Percentiles rank a stretch among this genome's conserved stretches.
Conservation (phyloP, 176 grass and related monocot species). For the Hordeum vulgare region DNA sequence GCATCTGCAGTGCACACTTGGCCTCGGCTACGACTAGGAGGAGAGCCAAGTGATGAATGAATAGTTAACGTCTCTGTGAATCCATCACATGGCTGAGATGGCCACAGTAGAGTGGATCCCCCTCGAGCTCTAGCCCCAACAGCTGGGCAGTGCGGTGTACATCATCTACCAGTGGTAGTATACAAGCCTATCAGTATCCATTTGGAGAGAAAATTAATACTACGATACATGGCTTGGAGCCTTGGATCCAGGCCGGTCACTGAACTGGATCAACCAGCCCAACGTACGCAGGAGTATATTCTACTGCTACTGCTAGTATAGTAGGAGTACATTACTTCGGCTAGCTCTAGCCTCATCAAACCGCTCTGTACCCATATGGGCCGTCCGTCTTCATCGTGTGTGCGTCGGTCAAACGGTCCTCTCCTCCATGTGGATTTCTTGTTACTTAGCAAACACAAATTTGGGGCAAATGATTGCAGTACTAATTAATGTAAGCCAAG, state of each 20-base stretch:
- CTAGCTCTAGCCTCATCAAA: background rate
- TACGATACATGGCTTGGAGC: background rate
- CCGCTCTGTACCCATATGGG: background rate
- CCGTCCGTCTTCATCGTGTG: background rate
- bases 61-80: background rate
- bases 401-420: background rate
- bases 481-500: background rate
- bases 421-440: background rate
- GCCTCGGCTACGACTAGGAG: too few relatives aligned
- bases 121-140: background rate
- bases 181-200: background rate
- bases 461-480: background rate
- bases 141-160: background rate
- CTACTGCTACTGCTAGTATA: background rate
- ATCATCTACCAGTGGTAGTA: background rate
- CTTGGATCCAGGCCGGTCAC: constrained; percentile 2
- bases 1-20: too few relatives aligned
- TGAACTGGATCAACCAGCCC: background rate
- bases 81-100: constrained; percentile 1
- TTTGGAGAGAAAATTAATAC: background rate
- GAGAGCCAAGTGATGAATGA: background rate
- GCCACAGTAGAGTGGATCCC: background rate
- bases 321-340: background rate
- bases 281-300: background rate
- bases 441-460: background rate